Conservation (phyloP, 2,329 filamentous ascomycete genomes). For the Conoideocrella luteorostrata region DNA sequence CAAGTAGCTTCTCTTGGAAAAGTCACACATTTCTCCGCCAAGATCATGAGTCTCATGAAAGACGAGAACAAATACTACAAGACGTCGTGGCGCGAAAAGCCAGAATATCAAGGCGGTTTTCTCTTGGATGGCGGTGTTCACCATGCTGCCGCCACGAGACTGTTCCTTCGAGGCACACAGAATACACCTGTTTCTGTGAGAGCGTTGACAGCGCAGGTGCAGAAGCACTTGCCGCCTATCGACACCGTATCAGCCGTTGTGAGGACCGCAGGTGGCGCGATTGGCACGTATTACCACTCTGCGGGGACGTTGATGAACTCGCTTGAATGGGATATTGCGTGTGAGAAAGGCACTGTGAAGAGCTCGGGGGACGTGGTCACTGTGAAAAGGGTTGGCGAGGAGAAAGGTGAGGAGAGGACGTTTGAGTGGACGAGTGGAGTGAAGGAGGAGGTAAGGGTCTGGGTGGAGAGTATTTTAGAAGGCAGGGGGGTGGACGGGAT, state of each 20-base stretch:
- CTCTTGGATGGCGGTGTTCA: constrained; percentile 72
- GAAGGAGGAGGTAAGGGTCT: constrained; percentile 53
- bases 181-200: constrained; percentile 38
- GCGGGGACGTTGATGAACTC: constrained; percentile 49
- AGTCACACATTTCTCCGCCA: constrained; percentile 40
- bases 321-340: constrained; percentile 50
- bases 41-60: constrained; percentile 29
- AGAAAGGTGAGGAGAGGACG: constrained; percentile 27
- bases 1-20: constrained; percentile 25
- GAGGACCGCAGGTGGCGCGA: constrained; percentile 45
- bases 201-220: constrained; percentile 49
- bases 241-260: constrained; percentile 60
- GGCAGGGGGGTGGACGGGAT: constrained; percentile 42
- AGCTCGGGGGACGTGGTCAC: constrained; percentile 39
- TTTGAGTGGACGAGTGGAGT: constrained; percentile 50
- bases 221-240: constrained; percentile 54
- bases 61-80: constrained; percentile 39
- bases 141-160: constrained; percentile 55
- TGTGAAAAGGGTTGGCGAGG: constrained; percentile 29
- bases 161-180: constrained; percentile 45
- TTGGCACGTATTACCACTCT: constrained; percentile 51
- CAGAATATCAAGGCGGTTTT: constrained; percentile 69
- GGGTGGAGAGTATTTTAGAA: constrained; percentile 45
- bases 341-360: constrained; percentile 48
- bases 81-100: constrained; percentile 59